phyloP scores from a whole-genome alignment of 148 eudicot genomes.

The Silene uniflora region DNA sequence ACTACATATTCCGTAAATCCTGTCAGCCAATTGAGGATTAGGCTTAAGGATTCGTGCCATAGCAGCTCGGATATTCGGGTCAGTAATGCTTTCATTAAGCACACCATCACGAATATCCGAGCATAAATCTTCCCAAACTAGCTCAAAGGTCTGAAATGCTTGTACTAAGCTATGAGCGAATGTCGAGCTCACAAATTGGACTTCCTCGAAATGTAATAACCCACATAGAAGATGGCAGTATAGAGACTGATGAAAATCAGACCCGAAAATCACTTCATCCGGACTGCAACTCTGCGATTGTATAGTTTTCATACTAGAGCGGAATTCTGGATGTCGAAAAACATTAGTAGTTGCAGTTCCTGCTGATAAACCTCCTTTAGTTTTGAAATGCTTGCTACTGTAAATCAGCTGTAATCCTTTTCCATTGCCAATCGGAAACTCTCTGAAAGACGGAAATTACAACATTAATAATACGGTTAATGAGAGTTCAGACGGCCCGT shows the following conservation, averaged over 20 bases:
- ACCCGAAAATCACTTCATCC: slow-evolving; percentile 73
- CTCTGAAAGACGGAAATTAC: slow-evolving; percentile 36
- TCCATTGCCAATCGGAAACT: slow-evolving; percentile 64
- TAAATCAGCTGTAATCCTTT: slow-evolving; percentile 68
- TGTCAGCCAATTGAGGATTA: slow-evolving; percentile 60
- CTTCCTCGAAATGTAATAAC: slow-evolving; percentile 43
- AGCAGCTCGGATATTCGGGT: slow-evolving; percentile 45
- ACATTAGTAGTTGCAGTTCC: slow-evolving; percentile 93
- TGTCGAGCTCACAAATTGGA: slow-evolving; percentile 64
- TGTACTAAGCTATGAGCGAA: slow-evolving; percentile 89
- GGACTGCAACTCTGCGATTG: slow-evolving; percentile 80
- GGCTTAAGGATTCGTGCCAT: slow-evolving; percentile 60
- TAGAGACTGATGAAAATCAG: slow-evolving; percentile 70
- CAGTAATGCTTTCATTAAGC: slow-evolving; percentile 42
- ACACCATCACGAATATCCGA: slow-evolving; percentile 57
- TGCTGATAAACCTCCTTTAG: slow-evolving; percentile 68
- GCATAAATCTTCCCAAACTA: slow-evolving; percentile 65
- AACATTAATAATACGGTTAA: no score
- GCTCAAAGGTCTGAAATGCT: slow-evolving; percentile 72
- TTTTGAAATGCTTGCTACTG: slow-evolving; percentile 78
- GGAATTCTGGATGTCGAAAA: slow-evolving; percentile 46
- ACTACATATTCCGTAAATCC: slow-evolving; percentile 40
- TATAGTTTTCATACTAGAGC: slow-evolving; percentile 52
- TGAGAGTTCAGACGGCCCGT: no score
- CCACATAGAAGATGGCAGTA: slow-evolving; percentile 93